Evolutionary conservation across 2,329 filamentous ascomycete species (phyloP), one percentile per base, ranked within the genome.

Genomic region (Tothia fuscella): DNA sequence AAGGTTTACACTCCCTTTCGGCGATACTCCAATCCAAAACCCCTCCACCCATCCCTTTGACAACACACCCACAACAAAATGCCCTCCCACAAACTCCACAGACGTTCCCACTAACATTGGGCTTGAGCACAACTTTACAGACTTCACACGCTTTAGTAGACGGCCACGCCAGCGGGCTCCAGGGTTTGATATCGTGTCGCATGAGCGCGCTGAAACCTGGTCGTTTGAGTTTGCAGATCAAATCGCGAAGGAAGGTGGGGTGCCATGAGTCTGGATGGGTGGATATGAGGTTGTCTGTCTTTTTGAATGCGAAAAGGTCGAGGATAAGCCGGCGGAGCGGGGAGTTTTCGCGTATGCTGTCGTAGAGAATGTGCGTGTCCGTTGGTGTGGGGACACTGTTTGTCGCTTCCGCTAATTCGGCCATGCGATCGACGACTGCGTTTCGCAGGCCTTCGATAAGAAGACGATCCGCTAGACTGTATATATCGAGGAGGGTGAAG

Each of bases 281-380:
- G 31, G 61, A 61, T 13, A 71, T 55, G 13, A 71, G 48, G 16
- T 63, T 60, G 48, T 69, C 67, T 26, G 67, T 71, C 47, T 69
- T 69, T 52, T 71, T 71, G 57, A 68, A 70, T 1, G 64, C 64
- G 51, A 70, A 71, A 6, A 71, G 57, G 46, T 71, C 67, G 24
- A 70, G 54, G 12, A 70, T 56, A 1, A 71, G 54, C 5, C 53
- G 50, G 10, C 63, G 50, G 16, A 71, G 43, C 5, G 60, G 59
- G 6, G 61, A 53, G 3, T 48, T 54, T 28, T 62, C 59, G 32
- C 57, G 55, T 34, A 69, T 61, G 1, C 50, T 49, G 29, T 65
- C 62, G 55, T 68, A 70, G 16, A 71, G 52, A 26, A 68, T 63
- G 50, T 61, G 60, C 7, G 67, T 70, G 48, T 71, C 67, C 39